Percentiles rank a stretch among this genome's conserved stretches.
These are phyloP conservation scores for Podaxis sp. DNA, from an alignment of 768 basidiomycete species.

Conservation along the genomic window DNA sequence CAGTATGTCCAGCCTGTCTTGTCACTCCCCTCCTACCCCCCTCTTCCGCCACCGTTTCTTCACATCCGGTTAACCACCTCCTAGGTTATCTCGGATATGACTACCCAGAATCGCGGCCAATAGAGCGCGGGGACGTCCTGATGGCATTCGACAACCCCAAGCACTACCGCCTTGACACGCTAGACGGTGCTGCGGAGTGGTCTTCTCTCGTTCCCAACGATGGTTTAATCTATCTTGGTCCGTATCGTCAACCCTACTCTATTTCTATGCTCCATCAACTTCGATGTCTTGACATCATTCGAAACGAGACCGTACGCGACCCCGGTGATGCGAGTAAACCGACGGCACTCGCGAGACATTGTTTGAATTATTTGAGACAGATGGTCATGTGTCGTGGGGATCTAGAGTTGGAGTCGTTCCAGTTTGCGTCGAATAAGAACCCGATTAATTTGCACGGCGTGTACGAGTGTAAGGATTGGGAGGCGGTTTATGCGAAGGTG, in stretches of 20 bases:
- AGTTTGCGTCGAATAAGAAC: conserved; percentile 31
- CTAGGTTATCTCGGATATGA: conserved; percentile 29
- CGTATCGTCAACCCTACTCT: conserved; percentile 28
- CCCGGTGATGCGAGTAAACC: conserved; percentile 19
- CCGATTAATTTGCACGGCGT: conserved; percentile 28
- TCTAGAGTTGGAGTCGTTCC: conserved; percentile 28
- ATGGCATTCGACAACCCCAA: conserved; percentile 33
- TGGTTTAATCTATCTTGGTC: conserved; percentile 31
- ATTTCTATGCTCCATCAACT: conserved; percentile 37
- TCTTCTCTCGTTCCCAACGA: conserved; percentile 26
- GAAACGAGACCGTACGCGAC: conserved; percentile 27
- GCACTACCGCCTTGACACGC: conserved; percentile 27
- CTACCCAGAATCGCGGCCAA: conserved; percentile 31
- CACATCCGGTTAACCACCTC: conserved; percentile 1
- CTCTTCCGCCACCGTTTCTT: neutral
- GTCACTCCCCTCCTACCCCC: neutral
- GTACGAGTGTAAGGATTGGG: conserved; percentile 35
- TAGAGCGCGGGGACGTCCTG: conserved; percentile 26
- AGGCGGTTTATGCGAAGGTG: conserved; percentile 28
- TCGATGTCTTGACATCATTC: conserved; percentile 32
- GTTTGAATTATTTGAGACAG: conserved; percentile 33
- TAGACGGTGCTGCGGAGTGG: conserved; percentile 30
- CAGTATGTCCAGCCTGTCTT: neutral
- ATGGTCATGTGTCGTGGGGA: conserved; percentile 32
- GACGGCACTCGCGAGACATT: conserved; percentile 26